These are phyloP conservation scores for Cercospora beticola DNA, from an alignment of 2,329 filamentous ascomycete genomes.

Conservation along the genomic window DNA sequence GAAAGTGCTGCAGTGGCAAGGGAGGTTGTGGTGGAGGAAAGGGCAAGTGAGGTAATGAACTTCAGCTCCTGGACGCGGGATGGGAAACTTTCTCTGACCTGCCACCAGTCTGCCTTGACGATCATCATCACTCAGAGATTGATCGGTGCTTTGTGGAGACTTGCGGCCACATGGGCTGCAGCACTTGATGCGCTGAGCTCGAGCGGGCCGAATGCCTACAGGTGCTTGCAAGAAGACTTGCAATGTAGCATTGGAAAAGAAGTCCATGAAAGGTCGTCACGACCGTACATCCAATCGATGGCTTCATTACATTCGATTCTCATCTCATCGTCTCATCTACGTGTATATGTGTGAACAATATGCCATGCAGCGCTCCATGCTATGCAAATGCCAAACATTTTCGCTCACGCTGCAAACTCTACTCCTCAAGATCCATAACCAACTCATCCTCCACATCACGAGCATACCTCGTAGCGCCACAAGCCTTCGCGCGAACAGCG, in stretches of 20 bases:
- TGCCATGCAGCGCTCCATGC: neutral
- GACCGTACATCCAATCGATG: neutral
- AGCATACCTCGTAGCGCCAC: neutral
- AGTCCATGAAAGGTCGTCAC: neutral
- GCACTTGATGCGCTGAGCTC: neutral
- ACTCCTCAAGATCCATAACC: constrained; percentile 6
- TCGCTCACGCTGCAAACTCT: neutral
- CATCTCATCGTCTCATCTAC: neutral
- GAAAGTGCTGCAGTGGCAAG: constrained; percentile 10
- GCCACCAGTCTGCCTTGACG: neutral
- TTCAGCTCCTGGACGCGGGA: neutral
- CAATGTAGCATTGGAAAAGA: neutral
- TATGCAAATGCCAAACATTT: neutral
- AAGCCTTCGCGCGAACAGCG: constrained; percentile 10
- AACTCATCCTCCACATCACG: constrained; percentile 5
- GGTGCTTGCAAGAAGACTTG: neutral
- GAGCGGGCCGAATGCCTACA: neutral
- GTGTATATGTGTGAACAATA: neutral
- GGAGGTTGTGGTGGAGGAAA: constrained; percentile 7
- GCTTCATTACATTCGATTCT: neutral
- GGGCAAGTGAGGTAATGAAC: neutral
- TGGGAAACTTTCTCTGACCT: neutral
- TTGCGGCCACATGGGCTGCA: neutral
- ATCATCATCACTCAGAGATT: neutral
- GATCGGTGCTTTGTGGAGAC: neutral